phyloP scores from a whole-genome alignment of 495 filamentous ascomycete species.

The Schizothecium vesticola region DNA sequence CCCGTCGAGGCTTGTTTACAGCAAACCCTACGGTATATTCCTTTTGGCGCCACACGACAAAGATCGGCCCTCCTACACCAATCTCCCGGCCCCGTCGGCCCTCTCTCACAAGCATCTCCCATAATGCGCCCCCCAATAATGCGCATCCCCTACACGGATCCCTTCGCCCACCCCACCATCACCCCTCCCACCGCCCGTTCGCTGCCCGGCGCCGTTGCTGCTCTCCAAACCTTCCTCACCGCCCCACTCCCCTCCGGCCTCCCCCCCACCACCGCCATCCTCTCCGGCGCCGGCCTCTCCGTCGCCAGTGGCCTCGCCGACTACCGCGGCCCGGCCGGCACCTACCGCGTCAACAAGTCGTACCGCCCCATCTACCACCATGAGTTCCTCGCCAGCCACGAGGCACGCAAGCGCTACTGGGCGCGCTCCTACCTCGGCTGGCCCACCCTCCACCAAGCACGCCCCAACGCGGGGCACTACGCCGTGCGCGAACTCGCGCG shows the following conservation, averaged over 20 bases:
- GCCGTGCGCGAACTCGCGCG: conserved; percentile 66
- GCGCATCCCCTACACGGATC: conserved; percentile 85
- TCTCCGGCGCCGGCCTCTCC: conserved; percentile 89
- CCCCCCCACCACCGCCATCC: conserved; percentile 54
- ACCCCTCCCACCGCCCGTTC: conserved; percentile 65
- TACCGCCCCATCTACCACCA: conserved; percentile 91
- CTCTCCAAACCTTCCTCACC: conserved; percentile 67
- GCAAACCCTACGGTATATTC: neutral
- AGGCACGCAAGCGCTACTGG: conserved; percentile 92
- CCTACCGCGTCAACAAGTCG: conserved; percentile 81
- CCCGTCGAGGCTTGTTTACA: neutral
- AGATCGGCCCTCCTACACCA: neutral
- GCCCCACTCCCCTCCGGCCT: conserved; percentile 47
- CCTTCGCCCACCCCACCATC: conserved; percentile 72
- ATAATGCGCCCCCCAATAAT: conserved; percentile 42
- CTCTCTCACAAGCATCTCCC: neutral
- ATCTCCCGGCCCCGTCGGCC: neutral
- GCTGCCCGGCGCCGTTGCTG: conserved; percentile 65
- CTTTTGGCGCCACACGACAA: neutral
- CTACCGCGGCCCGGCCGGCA: conserved; percentile 84
- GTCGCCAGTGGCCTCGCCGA: conserved; percentile 91
- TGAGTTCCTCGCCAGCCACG: conserved; percentile 78
- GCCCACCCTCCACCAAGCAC: conserved; percentile 69
- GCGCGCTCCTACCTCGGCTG: conserved; percentile 91
- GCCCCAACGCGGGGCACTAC: conserved; percentile 73